phyloP scores from a whole-genome alignment of 305 asterid species.

The Fraxinus greggii region DNA sequence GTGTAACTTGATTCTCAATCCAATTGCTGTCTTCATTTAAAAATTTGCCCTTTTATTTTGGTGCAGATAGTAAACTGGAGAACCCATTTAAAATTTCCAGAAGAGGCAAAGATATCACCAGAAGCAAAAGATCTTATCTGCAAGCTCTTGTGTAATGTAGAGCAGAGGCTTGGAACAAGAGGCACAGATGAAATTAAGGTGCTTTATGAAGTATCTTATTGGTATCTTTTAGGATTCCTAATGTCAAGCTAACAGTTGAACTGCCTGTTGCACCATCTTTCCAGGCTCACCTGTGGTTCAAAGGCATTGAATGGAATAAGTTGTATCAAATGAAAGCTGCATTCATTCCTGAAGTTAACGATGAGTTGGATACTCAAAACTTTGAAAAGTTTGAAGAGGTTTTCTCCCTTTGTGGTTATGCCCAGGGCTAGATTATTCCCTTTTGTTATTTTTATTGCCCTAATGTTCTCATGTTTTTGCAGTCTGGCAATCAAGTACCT shows the following conservation, averaged over 20 bases:
- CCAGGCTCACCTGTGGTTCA: slow-evolving; percentile 93
- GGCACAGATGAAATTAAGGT: slow-evolving; percentile 88
- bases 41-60: slow-evolving; percentile 16
- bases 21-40: background rate
- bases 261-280: slow-evolving; percentile 27
- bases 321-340: slow-evolving; percentile 89
- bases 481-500: slow-evolving; percentile 64
- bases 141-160: slow-evolving; percentile 83
- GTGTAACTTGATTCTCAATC: slow-evolving; percentile 12
- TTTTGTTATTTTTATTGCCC: slow-evolving; percentile 20
- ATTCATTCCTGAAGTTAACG: slow-evolving; percentile 90
- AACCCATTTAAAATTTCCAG: slow-evolving; percentile 82
- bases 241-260: slow-evolving; percentile 4
- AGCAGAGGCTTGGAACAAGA: slow-evolving; percentile 87
- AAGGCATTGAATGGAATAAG: slow-evolving; percentile 68
- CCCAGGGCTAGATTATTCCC: slow-evolving; percentile 15
- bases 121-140: slow-evolving; percentile 91
- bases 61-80: slow-evolving; percentile 90
- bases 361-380: slow-evolving; percentile 89
- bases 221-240: slow-evolving; percentile 2
- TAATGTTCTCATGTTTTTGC: slow-evolving; percentile 26
- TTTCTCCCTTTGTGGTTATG: slow-evolving; percentile 22
- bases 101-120: slow-evolving; percentile 80
- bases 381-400: slow-evolving; percentile 96
- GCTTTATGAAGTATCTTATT: slow-evolving; percentile 19